Percentiles rank a stretch among this genome's conserved stretches.
Evolutionary conservation across 257 asterid genomes (phyloP).

Genomic region (Thymus mandschuricus): DNA sequence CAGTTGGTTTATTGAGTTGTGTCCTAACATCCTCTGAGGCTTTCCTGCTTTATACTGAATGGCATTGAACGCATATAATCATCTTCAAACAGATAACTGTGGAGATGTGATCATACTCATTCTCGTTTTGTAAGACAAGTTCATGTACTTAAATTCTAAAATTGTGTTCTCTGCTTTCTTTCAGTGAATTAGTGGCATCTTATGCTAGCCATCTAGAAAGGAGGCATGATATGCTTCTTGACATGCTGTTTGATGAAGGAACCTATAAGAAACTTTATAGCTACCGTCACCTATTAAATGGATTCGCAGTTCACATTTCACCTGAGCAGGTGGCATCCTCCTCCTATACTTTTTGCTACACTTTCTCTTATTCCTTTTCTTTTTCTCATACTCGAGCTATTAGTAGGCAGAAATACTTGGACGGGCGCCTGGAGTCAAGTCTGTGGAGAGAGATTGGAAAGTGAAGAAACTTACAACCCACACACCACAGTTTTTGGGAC

Average conservation of each 20-base stretch:
- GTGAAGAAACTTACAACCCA: slow-evolving; percentile 95
- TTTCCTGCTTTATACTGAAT: background rate
- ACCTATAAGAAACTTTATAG: slow-evolving; percentile 88
- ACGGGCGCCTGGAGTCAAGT: slow-evolving; percentile 83
- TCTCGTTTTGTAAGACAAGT: slow-evolving; percentile 13
- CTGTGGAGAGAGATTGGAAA: slow-evolving; percentile 95
- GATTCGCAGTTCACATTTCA: slow-evolving; percentile 84
- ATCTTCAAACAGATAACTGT: slow-evolving; percentile 4
- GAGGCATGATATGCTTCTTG: slow-evolving; percentile 96
- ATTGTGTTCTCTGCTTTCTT: slow-evolving; percentile 37
- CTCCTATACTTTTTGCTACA: slow-evolving; percentile 22
- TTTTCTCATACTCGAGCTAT: slow-evolving; percentile 52
- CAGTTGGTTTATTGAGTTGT: background rate
- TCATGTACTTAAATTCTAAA: slow-evolving; percentile 23
- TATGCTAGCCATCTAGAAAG: slow-evolving; percentile 79
- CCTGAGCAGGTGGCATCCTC: slow-evolving; percentile 84
- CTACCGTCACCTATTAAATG: slow-evolving; percentile 90
- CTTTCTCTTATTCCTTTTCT: background rate
- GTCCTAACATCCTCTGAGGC: slow-evolving; percentile 8
- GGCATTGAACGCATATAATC: background rate
- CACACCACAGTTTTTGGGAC: slow-evolving; percentile 97
- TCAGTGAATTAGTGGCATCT: slow-evolving; percentile 70
- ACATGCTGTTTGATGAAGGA: slow-evolving; percentile 79
- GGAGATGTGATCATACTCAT: slow-evolving; percentile 8
- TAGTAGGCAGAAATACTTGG: slow-evolving; percentile 89